Conservation (phyloP, 2,329 filamentous ascomycete genomes). For the Drechslera avenae region DNA sequence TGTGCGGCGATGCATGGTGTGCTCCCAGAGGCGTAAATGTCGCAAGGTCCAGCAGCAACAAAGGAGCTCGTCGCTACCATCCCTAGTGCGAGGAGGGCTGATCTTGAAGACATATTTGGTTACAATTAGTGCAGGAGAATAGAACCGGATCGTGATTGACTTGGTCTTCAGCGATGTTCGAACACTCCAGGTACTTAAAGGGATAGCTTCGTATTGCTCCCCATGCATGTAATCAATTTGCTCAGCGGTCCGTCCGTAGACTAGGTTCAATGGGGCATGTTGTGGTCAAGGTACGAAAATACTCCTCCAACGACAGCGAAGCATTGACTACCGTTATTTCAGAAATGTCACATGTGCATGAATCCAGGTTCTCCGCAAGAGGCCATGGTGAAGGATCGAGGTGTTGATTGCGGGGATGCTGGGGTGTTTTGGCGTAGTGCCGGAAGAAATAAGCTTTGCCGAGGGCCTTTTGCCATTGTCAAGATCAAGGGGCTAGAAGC, state of each 20-base stretch:
- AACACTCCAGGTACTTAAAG: constrained; percentile 1
- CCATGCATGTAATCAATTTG: not conserved
- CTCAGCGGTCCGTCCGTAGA: not conserved
- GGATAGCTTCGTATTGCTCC: not conserved
- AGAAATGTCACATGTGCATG: not conserved
- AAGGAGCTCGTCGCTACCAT: constrained; percentile 17
- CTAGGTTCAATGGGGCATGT: not conserved
- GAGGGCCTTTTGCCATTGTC: constrained; percentile 1
- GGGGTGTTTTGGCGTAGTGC: not conserved
- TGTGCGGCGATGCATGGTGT: constrained; percentile 70
- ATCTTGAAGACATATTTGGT: constrained; percentile 14
- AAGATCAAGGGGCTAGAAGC: not conserved
- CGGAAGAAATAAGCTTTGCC: constrained; percentile 17
- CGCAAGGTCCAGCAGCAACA: constrained; percentile 61
- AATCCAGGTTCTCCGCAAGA: not conserved
- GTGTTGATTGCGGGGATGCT: constrained; percentile 6
- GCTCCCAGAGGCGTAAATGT: constrained; percentile 63
- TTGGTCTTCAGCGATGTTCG: not conserved
- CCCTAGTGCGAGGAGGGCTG: constrained; percentile 15
- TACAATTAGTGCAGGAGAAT: not conserved
- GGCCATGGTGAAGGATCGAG: not conserved
- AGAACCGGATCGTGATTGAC: not conserved
- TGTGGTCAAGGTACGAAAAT: not conserved
- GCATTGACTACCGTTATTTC: not conserved
- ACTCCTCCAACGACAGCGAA: constrained; percentile 8